Evolutionary conservation across 106 monocot species (phyloP), one percentile per base, ranked within the genome.

Genomic region (Ottelia alismoides): DNA sequence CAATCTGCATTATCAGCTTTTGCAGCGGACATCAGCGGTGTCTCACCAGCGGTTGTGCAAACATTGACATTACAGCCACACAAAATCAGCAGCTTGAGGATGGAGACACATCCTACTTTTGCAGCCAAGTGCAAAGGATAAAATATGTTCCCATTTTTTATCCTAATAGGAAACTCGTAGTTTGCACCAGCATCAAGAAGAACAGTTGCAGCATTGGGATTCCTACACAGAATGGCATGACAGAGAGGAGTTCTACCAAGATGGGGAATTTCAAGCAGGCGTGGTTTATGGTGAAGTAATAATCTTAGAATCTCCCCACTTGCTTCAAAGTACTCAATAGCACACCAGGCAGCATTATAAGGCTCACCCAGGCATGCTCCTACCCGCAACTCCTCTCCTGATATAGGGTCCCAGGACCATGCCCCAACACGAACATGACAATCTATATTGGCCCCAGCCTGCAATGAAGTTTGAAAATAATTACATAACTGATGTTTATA

Each of bases 351-450:
- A 23, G 79, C 68, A 65, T 67, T 73, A 52, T 84, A 84, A 28
- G 72, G 65, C 47, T 84, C 75, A 28, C 75, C 78, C 50, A 84
- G 47, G 40, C 84, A 75, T 12, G 74, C 68, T 17, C 84, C 84
- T 1, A 84, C 79, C 35, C 76, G 57, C 14, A 84, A 27, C 61
- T 84, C 84, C 25, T 84, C 84, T 9, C 68, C 84, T 11, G 79
- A 62, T 61, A 62, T n/a, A 11, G 72, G 60, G 59, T 84, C 84
- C 84, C 84, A 84, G 0, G 78, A 79, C 84, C 84, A 84, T 17
- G 84, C 75, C 21, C 84, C 75, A 18, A 76, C 55, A 24, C 65
- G 55, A 52, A 76, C 68, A 52, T 58, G 56, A 22, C 32, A 61
- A 57, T 72, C 68, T 20, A 28, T 61, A 28, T 55, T 45, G 31